A percentile compares a stretch with the other conserved stretches of the same genome.
Evolutionary conservation across 345 rosid species (phyloP).

Genomic region (Gossypium bickii): DNA sequence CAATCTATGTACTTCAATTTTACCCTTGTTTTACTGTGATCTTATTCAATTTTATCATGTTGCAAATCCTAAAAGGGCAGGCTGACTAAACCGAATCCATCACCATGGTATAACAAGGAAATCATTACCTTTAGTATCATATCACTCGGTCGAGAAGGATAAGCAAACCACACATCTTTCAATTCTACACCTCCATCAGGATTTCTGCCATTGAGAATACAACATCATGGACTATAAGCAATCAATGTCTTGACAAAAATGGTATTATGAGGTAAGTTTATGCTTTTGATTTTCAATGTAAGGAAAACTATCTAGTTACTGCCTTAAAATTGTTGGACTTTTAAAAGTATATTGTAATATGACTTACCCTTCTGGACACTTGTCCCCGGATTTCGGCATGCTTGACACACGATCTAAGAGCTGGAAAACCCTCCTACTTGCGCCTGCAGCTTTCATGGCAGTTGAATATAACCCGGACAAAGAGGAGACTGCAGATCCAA

Average conservation of each 20-base stretch:
- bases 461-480: constrained; percentile 77
- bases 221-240: background rate
- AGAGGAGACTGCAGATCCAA: constrained; percentile 83
- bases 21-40: background rate
- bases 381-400: constrained; percentile 75
- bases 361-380: constrained; percentile 69
- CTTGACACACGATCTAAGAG: constrained; percentile 79
- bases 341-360: constrained; percentile 9
- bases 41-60: background rate
- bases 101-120: background rate
- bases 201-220: constrained; percentile 41
- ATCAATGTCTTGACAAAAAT: background rate
- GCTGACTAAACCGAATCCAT: background rate
- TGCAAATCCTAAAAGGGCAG: background rate
- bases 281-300: background rate
- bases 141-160: constrained; percentile 94
- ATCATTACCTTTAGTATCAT: constrained; percentile 76
- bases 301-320: background rate
- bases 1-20: background rate
- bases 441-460: constrained; percentile 98
- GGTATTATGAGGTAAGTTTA: background rate
- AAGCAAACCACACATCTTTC: constrained; percentile 91
- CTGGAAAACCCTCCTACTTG: constrained; percentile 91
- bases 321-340: background rate
- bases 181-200: constrained; percentile 87